phyloP scores from a whole-genome alignment of 2,329 filamentous ascomycete species.

The Akanthomyces muscarius region DNA sequence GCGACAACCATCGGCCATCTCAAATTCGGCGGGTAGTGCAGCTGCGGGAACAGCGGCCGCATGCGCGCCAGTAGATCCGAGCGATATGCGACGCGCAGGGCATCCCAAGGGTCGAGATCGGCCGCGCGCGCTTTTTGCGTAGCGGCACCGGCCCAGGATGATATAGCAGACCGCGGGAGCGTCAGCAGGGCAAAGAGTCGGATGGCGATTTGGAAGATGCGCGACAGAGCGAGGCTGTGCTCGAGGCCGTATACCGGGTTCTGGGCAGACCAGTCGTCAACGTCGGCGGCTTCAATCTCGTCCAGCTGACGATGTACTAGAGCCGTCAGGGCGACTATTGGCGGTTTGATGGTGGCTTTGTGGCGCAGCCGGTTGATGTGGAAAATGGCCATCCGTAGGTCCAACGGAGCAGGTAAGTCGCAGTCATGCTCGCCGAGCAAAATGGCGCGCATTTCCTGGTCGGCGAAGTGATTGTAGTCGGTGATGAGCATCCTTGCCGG shows the following conservation, averaged over 20 bases:
- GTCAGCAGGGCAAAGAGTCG: constrained; percentile 3
- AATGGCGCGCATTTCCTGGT: background rate
- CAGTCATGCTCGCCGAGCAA: background rate
- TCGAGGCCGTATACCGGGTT: background rate
- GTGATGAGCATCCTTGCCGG: background rate
- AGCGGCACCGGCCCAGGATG: background rate
- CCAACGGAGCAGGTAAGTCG: background rate
- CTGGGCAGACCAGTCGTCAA: background rate
- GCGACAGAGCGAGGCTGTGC: background rate
- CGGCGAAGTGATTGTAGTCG: background rate
- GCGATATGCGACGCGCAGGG: background rate
- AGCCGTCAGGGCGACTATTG: background rate
- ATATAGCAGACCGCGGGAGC: background rate
- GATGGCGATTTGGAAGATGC: background rate
- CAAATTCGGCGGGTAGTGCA: background rate
- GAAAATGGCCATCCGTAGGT: background rate
- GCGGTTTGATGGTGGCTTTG: background rate
- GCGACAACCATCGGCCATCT: constrained; percentile 4
- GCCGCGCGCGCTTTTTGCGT: background rate
- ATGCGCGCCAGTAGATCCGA: background rate
- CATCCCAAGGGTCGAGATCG: background rate
- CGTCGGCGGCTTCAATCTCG: background rate
- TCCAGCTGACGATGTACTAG: background rate
- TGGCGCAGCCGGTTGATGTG: background rate
- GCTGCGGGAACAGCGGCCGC: background rate